Evolutionary conservation across 2,329 filamentous ascomycete genomes (phyloP), one percentile per base, ranked within the genome.

Genomic region (Ophiostoma triangulosporum): DNA sequence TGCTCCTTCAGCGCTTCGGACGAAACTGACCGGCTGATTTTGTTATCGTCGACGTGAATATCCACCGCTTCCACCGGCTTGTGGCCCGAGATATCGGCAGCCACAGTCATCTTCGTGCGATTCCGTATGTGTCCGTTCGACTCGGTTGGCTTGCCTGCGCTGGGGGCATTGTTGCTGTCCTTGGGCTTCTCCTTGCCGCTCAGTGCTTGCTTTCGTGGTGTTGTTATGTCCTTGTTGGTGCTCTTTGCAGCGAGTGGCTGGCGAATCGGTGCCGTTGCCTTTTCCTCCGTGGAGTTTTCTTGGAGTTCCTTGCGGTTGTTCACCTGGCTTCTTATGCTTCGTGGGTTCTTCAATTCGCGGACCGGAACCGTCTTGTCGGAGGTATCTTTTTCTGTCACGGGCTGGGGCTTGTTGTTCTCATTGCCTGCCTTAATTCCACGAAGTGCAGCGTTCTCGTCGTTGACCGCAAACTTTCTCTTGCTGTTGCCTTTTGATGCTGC

Each of bases 161-260:
- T 38, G 14, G 26, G 26, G 3, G 43, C n/a, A 17, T 35, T n/a
- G 48, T 53, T 3, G 60, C 49, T 5, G 64, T 62, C 53, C 31
- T 59, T 52, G 6, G 55, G 35, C n/a, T 58, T 57, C 20, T 32
- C 46, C 9, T 63, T 55, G 60, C 64, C n/a, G 53, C 56, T 52
- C 70, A 74, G 1, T 3, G 57, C 58, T 3, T 49, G 54, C 62
- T 83, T 83, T 61, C 72, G 78, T 0, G 80, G 80, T 2, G 81
- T 82, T 29, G 70, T 68, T 43, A 84, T 62, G 58, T 77, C 73
- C 53, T 79, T 72, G 60, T 83, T 83, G 15, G 76, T 75, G 65
- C 70, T 83, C 66, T 83, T 84, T 46, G 70, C 68, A 7, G 72
- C 67, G 11, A 81, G 66, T 1, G 77, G 74, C 54, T 71, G 75